Conservation (phyloP, 2,329 filamentous ascomycete species). For the Diplodia mutila region DNA sequence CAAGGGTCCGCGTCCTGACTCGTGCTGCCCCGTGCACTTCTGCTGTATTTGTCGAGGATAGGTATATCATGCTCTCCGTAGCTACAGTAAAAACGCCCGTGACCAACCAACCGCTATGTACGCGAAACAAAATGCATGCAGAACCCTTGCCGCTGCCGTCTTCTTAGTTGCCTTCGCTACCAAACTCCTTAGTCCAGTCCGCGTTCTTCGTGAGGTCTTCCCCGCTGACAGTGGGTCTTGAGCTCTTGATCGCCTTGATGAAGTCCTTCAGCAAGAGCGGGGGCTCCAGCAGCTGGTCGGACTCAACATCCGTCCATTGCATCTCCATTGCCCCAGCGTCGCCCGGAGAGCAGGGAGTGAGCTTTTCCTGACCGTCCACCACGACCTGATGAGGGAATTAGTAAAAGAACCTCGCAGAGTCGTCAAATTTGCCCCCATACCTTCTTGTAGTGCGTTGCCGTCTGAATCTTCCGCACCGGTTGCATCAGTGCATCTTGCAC, state of each 20-base stretch:
- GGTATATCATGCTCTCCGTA: constrained; percentile 17
- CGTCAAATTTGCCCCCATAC: constrained; percentile 52
- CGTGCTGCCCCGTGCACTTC: constrained; percentile 12
- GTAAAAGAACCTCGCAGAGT: background rate
- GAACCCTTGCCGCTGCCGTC: background rate
- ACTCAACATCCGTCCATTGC: constrained; percentile 86
- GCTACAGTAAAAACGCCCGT: constrained; percentile 15
- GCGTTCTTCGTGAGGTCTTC: constrained; percentile 83
- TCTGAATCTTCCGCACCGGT: constrained; percentile 93
- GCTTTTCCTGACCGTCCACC: constrained; percentile 66
- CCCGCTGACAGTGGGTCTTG: constrained; percentile 84
- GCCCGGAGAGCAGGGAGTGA: constrained; percentile 93
- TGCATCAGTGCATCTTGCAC: constrained; percentile 98
- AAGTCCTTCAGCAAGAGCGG: constrained; percentile 90
- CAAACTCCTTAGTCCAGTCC: constrained; percentile 96
- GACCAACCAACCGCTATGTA: constrained; percentile 23
- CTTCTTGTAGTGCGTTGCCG: constrained; percentile 96
- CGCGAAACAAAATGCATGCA: constrained; percentile 10
- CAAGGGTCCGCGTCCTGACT: constrained; percentile 8
- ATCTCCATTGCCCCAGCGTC: constrained; percentile 86
- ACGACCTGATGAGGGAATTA: constrained; percentile 59
- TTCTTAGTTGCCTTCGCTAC: constrained; percentile 70
- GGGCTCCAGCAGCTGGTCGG: constrained; percentile 83
- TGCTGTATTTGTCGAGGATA: background rate
- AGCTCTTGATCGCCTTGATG: constrained; percentile 84